phyloP scores from a whole-genome alignment of 352 stramenopile species.

The Globisporangium iwayamae region DNA sequence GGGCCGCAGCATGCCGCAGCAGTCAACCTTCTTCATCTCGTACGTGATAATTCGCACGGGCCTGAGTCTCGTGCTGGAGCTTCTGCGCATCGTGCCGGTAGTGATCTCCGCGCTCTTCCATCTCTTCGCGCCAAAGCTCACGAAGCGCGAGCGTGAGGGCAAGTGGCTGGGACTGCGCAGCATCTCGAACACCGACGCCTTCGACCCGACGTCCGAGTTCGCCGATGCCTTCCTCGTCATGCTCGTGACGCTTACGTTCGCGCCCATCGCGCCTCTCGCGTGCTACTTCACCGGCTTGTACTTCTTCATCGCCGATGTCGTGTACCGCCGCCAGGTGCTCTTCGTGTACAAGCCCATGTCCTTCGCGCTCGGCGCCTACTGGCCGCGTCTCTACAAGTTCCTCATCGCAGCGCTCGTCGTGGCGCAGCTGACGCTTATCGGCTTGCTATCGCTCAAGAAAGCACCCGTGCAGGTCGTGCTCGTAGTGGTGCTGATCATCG shows the following conservation, averaged over 20 bases:
- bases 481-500: constrained; percentile 26
- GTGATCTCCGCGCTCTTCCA: constrained; percentile 44
- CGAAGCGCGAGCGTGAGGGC: constrained; percentile 45
- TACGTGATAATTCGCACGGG: constrained; percentile 75
- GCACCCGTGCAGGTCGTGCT: constrained; percentile 21
- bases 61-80: constrained; percentile 51
- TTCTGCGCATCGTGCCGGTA: constrained; percentile 58
- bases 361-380: constrained; percentile 65
- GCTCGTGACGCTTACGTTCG: constrained; percentile 76
- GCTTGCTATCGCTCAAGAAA: constrained; percentile 79
- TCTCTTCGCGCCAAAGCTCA: constrained; percentile 60
- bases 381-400: constrained; percentile 75
- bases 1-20: constrained; percentile 67
- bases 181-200: constrained; percentile 45
- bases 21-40: constrained; percentile 85
- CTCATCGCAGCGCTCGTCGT: constrained; percentile 70
- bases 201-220: constrained; percentile 55
- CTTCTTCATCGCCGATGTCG: constrained; percentile 61
- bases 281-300: constrained; percentile 76
- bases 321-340: constrained; percentile 69
- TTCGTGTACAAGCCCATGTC: constrained; percentile 62
- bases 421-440: constrained; percentile 70
- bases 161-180: constrained; percentile 54
- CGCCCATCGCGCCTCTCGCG: constrained; percentile 69
- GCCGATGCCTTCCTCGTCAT: constrained; percentile 67